A percentile compares a stretch with the other conserved stretches of the same genome.
These are phyloP conservation scores for Cladosporium velox DNA, from an alignment of 2,329 filamentous ascomycete genomes.

Conservation along the genomic window DNA sequence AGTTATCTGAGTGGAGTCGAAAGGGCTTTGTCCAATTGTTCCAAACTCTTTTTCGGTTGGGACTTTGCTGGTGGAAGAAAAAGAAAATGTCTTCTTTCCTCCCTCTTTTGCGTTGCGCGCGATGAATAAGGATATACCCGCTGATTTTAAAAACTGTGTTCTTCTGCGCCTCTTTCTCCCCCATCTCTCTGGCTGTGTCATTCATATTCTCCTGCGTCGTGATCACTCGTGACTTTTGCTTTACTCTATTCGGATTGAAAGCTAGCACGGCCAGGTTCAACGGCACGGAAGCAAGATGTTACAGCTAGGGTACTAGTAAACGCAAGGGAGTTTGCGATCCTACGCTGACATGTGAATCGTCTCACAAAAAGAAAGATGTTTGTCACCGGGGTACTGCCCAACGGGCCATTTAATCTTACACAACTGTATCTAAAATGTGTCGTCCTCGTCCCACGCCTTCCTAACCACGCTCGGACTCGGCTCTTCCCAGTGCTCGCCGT, in stretches of 20 bases:
- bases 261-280: neutral
- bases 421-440: conserved; percentile 45
- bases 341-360: neutral
- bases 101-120: conserved; percentile 18
- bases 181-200: neutral
- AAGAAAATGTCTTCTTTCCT: neutral
- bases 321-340: neutral
- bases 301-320: neutral
- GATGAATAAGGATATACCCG: conserved; percentile 23
- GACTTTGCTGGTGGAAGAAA: neutral
- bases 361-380: neutral
- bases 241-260: too few relatives aligned
- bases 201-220: too few relatives aligned
- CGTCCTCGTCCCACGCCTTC: conserved; percentile 46
- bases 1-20: neutral
- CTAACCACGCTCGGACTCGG: conserved; percentile 52
- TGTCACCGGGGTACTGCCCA: neutral
- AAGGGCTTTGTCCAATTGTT: neutral
- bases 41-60: neutral
- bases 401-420: neutral
- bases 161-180: neutral
- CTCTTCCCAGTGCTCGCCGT: conserved; percentile 41
- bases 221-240: too few relatives aligned
- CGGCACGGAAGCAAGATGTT: neutral
- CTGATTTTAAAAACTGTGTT: conserved; percentile 10